These are phyloP conservation scores for Fusarium vanettenii DNA, from an alignment of 2,329 filamentous ascomycete genomes.

Conservation along the genomic window DNA sequence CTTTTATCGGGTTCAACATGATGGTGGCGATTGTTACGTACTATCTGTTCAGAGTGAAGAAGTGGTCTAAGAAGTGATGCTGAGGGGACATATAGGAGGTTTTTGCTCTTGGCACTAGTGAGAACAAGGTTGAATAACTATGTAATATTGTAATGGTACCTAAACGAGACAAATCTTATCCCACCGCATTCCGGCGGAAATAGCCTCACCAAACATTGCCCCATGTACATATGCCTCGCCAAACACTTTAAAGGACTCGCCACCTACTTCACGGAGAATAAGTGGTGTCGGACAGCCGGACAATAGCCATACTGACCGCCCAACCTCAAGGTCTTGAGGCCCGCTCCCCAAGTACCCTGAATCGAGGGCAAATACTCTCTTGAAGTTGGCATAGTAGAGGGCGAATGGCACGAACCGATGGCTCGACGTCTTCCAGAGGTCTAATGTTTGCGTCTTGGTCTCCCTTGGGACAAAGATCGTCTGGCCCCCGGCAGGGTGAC, in stretches of 20 bases:
- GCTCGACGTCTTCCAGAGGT: neutral
- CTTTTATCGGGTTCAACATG: constrained; percentile 73
- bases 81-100: neutral
- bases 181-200: neutral
- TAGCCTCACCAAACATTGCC: neutral
- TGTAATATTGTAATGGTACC: neutral
- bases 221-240: neutral
- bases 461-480: neutral
- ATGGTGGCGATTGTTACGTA: constrained; percentile 69
- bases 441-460: neutral
- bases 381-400: neutral
- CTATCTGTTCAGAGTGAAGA: constrained; percentile 69
- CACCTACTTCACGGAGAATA: neutral
- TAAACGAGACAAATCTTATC: neutral
- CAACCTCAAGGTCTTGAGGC: neutral
- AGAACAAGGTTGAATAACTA: neutral
- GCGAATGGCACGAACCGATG: neutral
- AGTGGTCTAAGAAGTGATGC: constrained; percentile 38
- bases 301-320: neutral
- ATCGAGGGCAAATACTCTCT: neutral
- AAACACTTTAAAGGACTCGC: neutral
- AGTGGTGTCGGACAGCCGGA: neutral
- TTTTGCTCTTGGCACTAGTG: neutral
- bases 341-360: neutral
- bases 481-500: neutral